phyloP scores from a whole-genome alignment of 257 asterid genomes.

The Capsicum baccatum region DNA sequence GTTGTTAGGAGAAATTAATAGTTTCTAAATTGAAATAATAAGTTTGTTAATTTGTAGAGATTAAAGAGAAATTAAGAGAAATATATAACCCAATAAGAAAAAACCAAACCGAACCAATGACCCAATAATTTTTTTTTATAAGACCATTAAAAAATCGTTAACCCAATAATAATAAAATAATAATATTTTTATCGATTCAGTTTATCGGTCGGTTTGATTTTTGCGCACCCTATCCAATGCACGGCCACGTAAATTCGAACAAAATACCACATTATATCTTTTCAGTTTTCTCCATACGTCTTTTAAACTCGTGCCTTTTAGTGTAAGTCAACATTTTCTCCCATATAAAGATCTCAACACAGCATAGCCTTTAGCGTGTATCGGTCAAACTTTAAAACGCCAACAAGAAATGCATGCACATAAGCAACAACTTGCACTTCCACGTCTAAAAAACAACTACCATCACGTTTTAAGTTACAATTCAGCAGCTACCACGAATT shows the following conservation, averaged over 20 bases:
- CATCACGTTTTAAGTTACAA: background rate
- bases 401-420: background rate
- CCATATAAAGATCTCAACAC: background rate
- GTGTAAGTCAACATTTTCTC: background rate
- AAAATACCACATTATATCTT: background rate
- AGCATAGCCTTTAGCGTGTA: background rate
- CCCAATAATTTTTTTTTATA: too few species aligned
- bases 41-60: too few species aligned
- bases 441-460: background rate
- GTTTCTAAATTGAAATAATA: too few species aligned
- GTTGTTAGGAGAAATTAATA: too few species aligned
- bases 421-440: background rate
- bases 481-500: conserved; percentile 12
- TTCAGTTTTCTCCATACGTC: background rate
- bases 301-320: background rate
- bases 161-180: too few species aligned
- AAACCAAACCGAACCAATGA: too few species aligned
- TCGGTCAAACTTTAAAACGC: conserved; percentile 6
- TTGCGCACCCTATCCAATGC: too few species aligned
- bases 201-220: too few species aligned
- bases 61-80: too few species aligned
- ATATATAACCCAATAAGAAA: too few species aligned
- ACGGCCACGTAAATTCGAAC: background rate
- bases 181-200: too few species aligned
- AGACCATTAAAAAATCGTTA: too few species aligned